Evolutionary conservation across 225 moss, liverwort and hornwort species (phyloP), one percentile per base, ranked within the genome.

Genomic region (Polytrichum commune): DNA sequence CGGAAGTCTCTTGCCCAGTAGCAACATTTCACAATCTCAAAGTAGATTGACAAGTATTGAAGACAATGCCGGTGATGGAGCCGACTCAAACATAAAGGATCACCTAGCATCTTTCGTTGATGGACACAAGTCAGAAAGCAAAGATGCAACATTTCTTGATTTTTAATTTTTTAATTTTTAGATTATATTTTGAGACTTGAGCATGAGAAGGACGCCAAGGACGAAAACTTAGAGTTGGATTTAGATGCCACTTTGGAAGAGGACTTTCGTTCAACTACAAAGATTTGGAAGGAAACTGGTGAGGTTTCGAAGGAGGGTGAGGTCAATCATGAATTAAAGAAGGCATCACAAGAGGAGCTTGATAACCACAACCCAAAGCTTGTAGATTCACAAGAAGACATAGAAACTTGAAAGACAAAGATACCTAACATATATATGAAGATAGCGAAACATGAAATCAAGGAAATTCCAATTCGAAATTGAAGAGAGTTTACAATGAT

Each of bases 131-230:
- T 56, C 28, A 10, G 57, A 68, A 56, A 67, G 29, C 53, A 26
- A 8, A n/a, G 56, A 8, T 53, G 74, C 54, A 38, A 67, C 81
- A 64, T 77, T 63, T 60, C 69, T 81, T 77, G 74, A 81, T n/a
- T n/a, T n/a, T n/a, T n/a, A 6, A 58, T 77, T 13, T 77, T 74
- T 19, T n/a, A n/a, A n/a, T 63, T 53, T 63, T 67, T 67, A 16
- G 81, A 81, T 67, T 67, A 67, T 68, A 7, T 28, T 63, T 74
- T 77, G 1, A 77, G 70, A 71, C 67, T 56, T 13, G 68, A 72
- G 63, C 79, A 68, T 54, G 76, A 77, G 35, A 71, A 28, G 62
- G 71, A 65, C 5, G 29, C 38, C 26, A 20, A 28, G 35, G 58
- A 58, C n/a, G 68, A 68, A 16, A 70, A 69, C 66, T 74, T 62